phyloP scores from a whole-genome alignment of 805 yeast genomes.

The Suhomyces kilbournensis region DNA sequence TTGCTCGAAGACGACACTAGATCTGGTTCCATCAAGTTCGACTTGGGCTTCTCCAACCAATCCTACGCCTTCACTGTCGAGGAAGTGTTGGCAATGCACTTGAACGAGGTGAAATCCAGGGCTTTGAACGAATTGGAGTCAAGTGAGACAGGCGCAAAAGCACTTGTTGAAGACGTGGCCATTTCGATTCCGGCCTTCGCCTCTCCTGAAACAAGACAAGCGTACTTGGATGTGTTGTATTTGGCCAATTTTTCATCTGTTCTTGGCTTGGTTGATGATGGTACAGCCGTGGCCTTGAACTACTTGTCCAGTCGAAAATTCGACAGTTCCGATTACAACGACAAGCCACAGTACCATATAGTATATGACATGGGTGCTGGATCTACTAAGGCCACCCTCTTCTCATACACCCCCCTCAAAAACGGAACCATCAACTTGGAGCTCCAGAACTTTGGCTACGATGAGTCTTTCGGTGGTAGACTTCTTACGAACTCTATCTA shows the following conservation, averaged over 20 bases:
- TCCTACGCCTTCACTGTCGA: conserved; percentile 51
- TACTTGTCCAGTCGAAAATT: conserved; percentile 58
- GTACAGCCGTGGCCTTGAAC: conserved; percentile 85
- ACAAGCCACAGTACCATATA: conserved; percentile 53
- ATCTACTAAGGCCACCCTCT: conserved; percentile 81
- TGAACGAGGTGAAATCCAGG: conserved; percentile 61
- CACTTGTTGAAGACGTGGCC: conserved; percentile 61
- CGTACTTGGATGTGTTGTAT: conserved; percentile 68
- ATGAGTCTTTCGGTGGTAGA: conserved; percentile 72
- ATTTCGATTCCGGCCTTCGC: conserved; percentile 77
- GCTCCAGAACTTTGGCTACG: conserved; percentile 70
- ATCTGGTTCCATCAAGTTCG: conserved; percentile 56
- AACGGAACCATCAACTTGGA: conserved; percentile 48
- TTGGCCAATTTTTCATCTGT: conserved; percentile 61
- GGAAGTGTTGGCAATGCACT: conserved; percentile 81
- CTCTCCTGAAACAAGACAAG: conserved; percentile 60
- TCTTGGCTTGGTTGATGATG: conserved; percentile 78
- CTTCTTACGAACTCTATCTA: conserved; percentile 64
- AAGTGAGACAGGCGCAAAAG: conserved; percentile 25
- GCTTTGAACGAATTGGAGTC: conserved; percentile 56
- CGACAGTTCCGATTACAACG: conserved; percentile 32
- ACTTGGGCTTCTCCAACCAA: conserved; percentile 35
- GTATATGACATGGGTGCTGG: conserved; percentile 94
- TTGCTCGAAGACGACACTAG: conserved; percentile 37
- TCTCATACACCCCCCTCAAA: conserved; percentile 52